Percentiles rank a stretch among this genome's conserved stretches.
These are phyloP conservation scores for Vanilla planifolia DNA, from an alignment of 106 monocot genomes.

Conservation along the genomic window DNA sequence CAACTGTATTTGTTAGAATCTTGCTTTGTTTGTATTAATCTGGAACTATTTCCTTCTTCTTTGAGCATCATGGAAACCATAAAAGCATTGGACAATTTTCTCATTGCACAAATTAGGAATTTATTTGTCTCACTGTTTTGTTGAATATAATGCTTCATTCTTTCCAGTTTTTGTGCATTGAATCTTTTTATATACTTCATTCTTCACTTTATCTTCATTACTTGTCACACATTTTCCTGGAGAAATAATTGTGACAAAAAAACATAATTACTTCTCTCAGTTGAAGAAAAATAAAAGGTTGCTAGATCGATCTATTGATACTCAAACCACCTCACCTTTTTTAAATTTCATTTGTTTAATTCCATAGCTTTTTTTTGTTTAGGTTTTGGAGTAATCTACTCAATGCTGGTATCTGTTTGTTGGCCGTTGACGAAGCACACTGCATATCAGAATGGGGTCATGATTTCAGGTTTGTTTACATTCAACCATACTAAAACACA, in stretches of 20 bases:
- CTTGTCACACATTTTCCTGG: background rate
- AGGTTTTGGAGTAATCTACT: slow-evolving; percentile 91
- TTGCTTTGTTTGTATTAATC: background rate
- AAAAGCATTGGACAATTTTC: background rate
- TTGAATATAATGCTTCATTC: background rate
- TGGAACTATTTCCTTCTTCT: background rate
- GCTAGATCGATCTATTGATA: background rate
- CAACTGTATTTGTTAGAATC: background rate
- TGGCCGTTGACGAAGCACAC: slow-evolving; percentile 99
- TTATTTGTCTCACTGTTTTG: background rate
- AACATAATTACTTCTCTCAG: too few relatives aligned
- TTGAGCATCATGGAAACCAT: background rate
- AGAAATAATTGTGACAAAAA: background rate
- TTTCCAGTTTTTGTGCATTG: background rate
- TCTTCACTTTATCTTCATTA: background rate
- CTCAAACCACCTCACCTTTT: background rate
- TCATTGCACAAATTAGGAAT: background rate
- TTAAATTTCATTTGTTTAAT: background rate
- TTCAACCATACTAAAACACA: too few relatives aligned
- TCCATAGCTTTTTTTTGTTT: background rate
- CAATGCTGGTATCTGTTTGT: slow-evolving; percentile 63
- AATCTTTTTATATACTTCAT: background rate
- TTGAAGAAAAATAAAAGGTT: too few relatives aligned
- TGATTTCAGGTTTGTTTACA: slow-evolving; percentile 99
- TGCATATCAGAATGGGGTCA: slow-evolving; percentile 99